Base-by-base conservation (phyloP, 768 basidiomycete species). In the Kwoniella bestiolae region DNA sequence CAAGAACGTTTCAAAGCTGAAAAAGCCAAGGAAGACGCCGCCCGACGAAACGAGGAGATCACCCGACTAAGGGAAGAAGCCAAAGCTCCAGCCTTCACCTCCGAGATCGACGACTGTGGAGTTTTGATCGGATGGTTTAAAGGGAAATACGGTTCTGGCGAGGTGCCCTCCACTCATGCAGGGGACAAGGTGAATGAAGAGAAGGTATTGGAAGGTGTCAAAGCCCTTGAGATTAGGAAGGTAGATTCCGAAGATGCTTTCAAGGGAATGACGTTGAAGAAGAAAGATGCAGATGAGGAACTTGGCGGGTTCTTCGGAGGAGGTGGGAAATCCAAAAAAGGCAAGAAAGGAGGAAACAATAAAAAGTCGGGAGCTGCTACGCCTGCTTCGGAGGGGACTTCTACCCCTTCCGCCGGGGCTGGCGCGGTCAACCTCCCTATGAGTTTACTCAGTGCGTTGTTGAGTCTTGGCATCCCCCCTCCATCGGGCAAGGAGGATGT, bases 61-160 rank as follows among this genome's bases (percentile, higher is more conserved):
- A 89, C 87, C 9, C 89, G 87, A 41, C 80, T 97, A 51, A 88
- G 90, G 56, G 96, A 99, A 65, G 94, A 98, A 79, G 96, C 96
- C 25, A 87, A 88, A 65, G 76, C 85, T 25, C 94, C 96, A 28
- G 96, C 96, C 0, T 98, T 87, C 85, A 91, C 92, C 75, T 85
- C 88, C 58, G 88, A 97, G 79, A 93, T 99, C 74, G 92, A 98
- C 83, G 96, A 98, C 79, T 97, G 94, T 83, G 66, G 63, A 31
- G 76, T 81, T 46, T 61, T 81, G n/a, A 75, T 78, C 60, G 74
- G 74, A 3, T 81, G 80, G 80, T 81, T 81, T 64, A 71, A 78
- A 57, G 78, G 80, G 3, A 76, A 76, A 57, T 79, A 77, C 64
- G 78, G 75, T n/a, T 61, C 62, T 23, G 72, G 72, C 28, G 76